Evolutionary conservation across 73 alveolate species (phyloP), one percentile per base, ranked within the genome.

Genomic region (Tetrahymena malaccensis): DNA sequence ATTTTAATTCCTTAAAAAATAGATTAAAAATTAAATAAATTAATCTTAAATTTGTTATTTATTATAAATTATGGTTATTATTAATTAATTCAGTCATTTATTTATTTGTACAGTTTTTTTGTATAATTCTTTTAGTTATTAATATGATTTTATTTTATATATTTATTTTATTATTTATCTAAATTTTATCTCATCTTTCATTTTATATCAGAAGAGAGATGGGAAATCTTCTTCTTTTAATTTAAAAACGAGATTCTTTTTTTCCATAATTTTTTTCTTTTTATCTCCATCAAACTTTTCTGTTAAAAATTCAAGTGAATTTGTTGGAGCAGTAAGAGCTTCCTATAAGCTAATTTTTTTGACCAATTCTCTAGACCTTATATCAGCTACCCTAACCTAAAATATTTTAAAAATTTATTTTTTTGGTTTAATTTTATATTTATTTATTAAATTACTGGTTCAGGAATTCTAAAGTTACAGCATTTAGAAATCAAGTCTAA

Each of bases 361-460:
- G 17, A 70, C 89, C 17, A 70, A 31, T 25, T 70, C 89, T 70
- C 89, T 70, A 70, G 89, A 70, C 11, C 89, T 70, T 11, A 70
- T 70, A 70, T 70, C 89, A 25, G 89, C 89, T 70, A 27, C 89
- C 25, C 89, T 70, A 70, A 70, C 89, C 89, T 70, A 31, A 27
- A 27, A 70, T 56, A 56, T 22, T 70, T 3, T 25, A 70, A 70
- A 0, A 70, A 4, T 27, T 70, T 27, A 70, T 0, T 70, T 5
- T 3, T 8, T 22, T 70, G 25, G 5, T 70, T 35, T 70, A 27
- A 70, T 27, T 27, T n/a, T 70, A 70, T 70, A 70, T 19, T 70
- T 19, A 22, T n/a, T n/a, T n/a, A n/a, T n/a, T n/a, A n/a, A n/a
- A n/a, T 70, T 70, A 96, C 96, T 35, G 99, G 99, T 94, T 99